These are phyloP conservation scores for Penicillium sp. DNA, from an alignment of 2,329 filamentous ascomycete genomes.

Conservation along the genomic window DNA sequence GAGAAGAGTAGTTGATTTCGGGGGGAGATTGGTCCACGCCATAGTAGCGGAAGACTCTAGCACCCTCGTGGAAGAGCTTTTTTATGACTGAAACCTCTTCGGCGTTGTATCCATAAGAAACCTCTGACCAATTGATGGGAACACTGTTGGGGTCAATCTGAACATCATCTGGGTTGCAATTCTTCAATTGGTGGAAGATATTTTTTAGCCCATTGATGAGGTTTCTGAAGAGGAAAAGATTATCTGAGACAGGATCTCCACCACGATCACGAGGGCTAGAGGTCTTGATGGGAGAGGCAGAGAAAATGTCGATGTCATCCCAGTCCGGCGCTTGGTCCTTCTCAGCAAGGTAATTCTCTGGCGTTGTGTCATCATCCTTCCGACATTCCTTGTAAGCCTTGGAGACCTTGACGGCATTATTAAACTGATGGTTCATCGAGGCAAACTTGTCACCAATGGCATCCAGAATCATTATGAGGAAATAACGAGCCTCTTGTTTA, in stretches of 20 bases:
- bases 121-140: conserved; percentile 89
- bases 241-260: conserved; percentile 88
- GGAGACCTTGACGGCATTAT: conserved; percentile 91
- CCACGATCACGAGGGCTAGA: conserved; percentile 86
- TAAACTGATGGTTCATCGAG: conserved; percentile 94
- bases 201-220: conserved; percentile 94
- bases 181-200: conserved; percentile 90
- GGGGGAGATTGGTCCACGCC: conserved; percentile 76
- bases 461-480: conserved; percentile 94
- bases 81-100: conserved; percentile 96
- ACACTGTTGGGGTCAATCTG: conserved; percentile 75
- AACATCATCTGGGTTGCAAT: conserved; percentile 72
- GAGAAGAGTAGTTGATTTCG: conserved; percentile 74
- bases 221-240: conserved; percentile 97
- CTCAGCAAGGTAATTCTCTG: conserved; percentile 82
- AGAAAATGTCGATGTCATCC: conserved; percentile 98
- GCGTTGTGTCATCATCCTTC: conserved; percentile 63
- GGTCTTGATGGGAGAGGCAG: conserved; percentile 92
- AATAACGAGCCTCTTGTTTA: conserved; percentile 91
- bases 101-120: conserved; percentile 93
- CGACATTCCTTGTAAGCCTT: conserved; percentile 78
- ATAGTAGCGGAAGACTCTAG: conserved; percentile 95
- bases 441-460: conserved; percentile 98
- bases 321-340: conserved; percentile 81
- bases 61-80: conserved; percentile 95